These are phyloP conservation scores for Cytidiella melzeri DNA, from an alignment of 768 basidiomycete species.

Conservation along the genomic window DNA sequence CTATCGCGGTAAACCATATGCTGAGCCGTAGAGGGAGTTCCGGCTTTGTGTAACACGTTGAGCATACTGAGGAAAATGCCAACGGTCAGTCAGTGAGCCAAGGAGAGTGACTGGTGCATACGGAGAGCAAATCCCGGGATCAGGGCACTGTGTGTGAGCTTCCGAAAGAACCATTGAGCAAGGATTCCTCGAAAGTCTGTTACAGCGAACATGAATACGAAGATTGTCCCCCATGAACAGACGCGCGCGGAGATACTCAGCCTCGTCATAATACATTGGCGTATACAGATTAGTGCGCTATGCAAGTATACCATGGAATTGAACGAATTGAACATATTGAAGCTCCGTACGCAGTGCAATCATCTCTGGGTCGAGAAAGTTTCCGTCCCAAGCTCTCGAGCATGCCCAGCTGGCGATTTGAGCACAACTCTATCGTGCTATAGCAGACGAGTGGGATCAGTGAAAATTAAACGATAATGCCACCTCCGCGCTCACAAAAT, in stretches of 20 bases:
- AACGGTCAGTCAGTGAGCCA: not conserved
- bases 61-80: not conserved
- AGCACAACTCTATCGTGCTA: slow-evolving; percentile 11
- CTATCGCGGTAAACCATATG: slow-evolving; percentile 9
- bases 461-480: not conserved
- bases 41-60: slow-evolving; percentile 11
- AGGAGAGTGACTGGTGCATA: not conserved
- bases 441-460: not conserved
- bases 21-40: slow-evolving; percentile 10
- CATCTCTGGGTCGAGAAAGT: slow-evolving; percentile 6
- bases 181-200: slow-evolving; percentile 3
- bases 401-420: slow-evolving; percentile 8
- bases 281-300: slow-evolving; percentile 3
- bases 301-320: too few relatives aligned
- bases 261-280: too few relatives aligned
- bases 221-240: slow-evolving; percentile 6
- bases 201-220: slow-evolving; percentile 7
- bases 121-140: slow-evolving; percentile 8
- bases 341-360: slow-evolving; percentile 8
- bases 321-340: too few relatives aligned
- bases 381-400: slow-evolving; percentile 3
- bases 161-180: slow-evolving; percentile 7
- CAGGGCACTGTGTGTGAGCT: slow-evolving; percentile 7
- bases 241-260: too few relatives aligned
- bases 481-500: slow-evolving; percentile 5